Evolutionary conservation across 1,139 yeast genomes (phyloP), one percentile per base, ranked within the genome.

Genomic region (Geotrichum siamense): DNA sequence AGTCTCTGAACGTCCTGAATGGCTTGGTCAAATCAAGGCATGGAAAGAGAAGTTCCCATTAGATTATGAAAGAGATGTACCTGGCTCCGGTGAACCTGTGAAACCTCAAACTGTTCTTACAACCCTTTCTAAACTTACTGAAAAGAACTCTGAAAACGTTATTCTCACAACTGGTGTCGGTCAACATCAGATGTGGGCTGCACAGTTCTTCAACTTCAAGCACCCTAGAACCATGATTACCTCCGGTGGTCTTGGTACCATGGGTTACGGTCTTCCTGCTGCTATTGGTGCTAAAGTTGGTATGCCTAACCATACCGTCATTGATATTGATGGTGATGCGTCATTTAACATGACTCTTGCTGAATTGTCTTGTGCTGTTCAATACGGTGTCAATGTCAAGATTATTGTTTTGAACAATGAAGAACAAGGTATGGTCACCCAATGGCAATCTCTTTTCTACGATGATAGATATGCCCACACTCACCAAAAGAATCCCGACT

Each of bases 121-220:
- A 44, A 91, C 84, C 65, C 74, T 91, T 48, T 79, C 94, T 8
- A 74, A 78, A 52, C 81, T 87, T 58, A 79, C 89, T 31, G 69
- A 69, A 51, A 71, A 70, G 44, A 70, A 71, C 45, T 75, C 78
- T 58, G 79, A 78, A 51, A 84, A 78, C 63, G 89, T 86, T 51
- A 78, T 87, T 59, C 80, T 91, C 56, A 83, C 97, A 46, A 91
- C 98, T 38, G 98, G 98, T 72, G 97, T 91, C 47, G 98, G 98
- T 50, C 98, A 91, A 73, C 98, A 91, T 74, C 98, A 91, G 72
- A 91, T 91, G 98, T 91, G 98, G 97, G 93, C 97, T 35, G 98
- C 98, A 35, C 98, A 91, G 70, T 89, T 87, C 66, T 87, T 82
- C 77, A 78, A 87, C 45, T 89, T 96, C 94, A 82, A 79, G 50